These are phyloP conservation scores for Xylariales sp. DNA, from an alignment of 2,329 filamentous ascomycete genomes.

Conservation along the genomic window DNA sequence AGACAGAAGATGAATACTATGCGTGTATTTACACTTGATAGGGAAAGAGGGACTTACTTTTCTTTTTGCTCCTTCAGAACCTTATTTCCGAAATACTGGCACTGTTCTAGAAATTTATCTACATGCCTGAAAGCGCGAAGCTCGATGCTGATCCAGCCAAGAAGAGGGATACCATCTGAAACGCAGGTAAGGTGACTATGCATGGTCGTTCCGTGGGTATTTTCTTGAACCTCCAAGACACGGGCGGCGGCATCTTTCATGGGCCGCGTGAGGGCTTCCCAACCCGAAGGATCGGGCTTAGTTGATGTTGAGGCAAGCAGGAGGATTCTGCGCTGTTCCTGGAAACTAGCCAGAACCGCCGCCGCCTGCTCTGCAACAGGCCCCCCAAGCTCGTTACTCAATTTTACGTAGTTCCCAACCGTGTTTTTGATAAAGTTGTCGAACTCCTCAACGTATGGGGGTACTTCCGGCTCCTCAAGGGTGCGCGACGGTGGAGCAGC, in stretches of 20 bases:
- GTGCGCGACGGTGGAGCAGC: no score
- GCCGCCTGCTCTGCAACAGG: conserved; percentile 2
- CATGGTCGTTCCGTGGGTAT: neutral
- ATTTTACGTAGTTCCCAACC: neutral
- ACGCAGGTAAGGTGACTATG: conserved; percentile 4
- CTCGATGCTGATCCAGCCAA: conserved; percentile 1
- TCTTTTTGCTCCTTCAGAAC: neutral
- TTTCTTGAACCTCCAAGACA: neutral
- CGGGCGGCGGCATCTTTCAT: neutral
- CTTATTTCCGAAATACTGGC: conserved; percentile 4
- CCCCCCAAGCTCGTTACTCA: conserved; percentile 3
- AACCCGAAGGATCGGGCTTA: neutral
- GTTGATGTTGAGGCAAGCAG: neutral
- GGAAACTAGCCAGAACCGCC: neutral
- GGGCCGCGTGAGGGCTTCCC: neutral
- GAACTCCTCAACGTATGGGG: neutral
- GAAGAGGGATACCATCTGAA: neutral
- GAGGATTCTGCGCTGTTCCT: conserved; percentile 1
- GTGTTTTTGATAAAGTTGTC: conserved; percentile 1
- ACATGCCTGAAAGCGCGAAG: conserved; percentile 2
- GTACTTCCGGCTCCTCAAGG: neutral
- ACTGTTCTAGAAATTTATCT: conserved; percentile 1
- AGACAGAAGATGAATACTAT: no score
- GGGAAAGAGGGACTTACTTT: neutral
- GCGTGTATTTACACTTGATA: no score